Percentiles rank a stretch among this genome's conserved stretches.
These are phyloP conservation scores for Neonectria punicea DNA, from an alignment of 2,329 filamentous ascomycete species.

Conservation along the genomic window DNA sequence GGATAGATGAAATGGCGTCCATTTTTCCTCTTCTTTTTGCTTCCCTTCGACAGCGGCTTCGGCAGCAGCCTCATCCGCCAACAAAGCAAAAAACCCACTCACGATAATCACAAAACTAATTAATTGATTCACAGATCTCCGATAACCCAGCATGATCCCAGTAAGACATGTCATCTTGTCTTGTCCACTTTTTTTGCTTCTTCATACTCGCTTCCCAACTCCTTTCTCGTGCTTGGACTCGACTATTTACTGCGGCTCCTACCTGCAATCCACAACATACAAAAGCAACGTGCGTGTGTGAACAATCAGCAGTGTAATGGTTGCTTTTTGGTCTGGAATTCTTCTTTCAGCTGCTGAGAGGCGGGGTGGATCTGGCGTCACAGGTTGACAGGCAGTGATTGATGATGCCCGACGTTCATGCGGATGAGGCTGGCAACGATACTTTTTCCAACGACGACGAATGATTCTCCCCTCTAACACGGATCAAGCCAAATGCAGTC, in stretches of 20 bases:
- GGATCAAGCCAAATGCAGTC: not conserved
- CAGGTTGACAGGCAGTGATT: slow-evolving; percentile 21
- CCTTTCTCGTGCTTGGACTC: slow-evolving; percentile 1
- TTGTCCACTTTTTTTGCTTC: not conserved
- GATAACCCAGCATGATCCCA: not conserved
- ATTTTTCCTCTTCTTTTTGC: not conserved
- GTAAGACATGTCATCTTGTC: not conserved
- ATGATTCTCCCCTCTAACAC: not conserved
- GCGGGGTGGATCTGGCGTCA: slow-evolving; percentile 26
- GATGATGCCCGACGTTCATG: slow-evolving; percentile 8
- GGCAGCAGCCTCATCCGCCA: not conserved
- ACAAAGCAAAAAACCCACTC: not conserved
- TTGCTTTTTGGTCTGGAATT: slow-evolving; percentile 42
- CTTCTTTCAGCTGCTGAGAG: slow-evolving; percentile 28
- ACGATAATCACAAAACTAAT: not conserved
- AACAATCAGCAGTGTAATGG: not conserved
- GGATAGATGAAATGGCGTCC: not conserved
- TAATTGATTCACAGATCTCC: not conserved
- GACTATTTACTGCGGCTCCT: slow-evolving; percentile 3
- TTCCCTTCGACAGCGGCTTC: not conserved
- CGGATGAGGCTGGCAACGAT: not conserved
- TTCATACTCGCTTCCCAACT: not conserved
- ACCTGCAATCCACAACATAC: not conserved
- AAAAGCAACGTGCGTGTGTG: not conserved
- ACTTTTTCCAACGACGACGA: not conserved